Evolutionary conservation across 495 filamentous ascomycete genomes (phyloP).

Genomic region (Neurospora sp.): DNA sequence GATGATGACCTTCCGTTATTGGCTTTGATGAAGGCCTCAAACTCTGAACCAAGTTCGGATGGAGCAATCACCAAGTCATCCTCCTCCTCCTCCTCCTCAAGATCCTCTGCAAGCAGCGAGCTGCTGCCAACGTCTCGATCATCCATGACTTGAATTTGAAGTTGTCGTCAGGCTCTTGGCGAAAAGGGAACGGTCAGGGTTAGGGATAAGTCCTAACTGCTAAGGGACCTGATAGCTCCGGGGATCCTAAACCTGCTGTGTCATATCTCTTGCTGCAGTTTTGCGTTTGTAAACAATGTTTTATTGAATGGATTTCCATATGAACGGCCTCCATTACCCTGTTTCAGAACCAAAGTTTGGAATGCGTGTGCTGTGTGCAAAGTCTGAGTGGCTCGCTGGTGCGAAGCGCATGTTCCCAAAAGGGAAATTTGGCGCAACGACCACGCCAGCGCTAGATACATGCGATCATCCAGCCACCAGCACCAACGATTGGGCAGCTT

Average conservation of each 20-base stretch:
- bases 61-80: neutral
- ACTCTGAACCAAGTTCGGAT: neutral
- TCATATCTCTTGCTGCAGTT: no score
- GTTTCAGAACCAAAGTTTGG: rapidly evolving
- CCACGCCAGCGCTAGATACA: neutral
- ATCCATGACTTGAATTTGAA: neutral
- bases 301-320: no score
- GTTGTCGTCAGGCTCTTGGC: neutral
- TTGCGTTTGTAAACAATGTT: no score
- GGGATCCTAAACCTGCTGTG: neutral
- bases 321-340: no score
- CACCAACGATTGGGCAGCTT: neutral
- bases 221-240: neutral
- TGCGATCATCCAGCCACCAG: neutral
- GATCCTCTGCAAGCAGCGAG: neutral
- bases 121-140: neutral
- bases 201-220: neutral
- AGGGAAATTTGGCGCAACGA: neutral
- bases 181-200: neutral
- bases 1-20: neutral
- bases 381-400: neutral
- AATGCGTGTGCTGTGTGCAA: neutral
- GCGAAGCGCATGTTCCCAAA: neutral
- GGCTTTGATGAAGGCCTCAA: neutral
- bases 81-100: neutral